Evolutionary conservation across 768 basidiomycete species (phyloP), one percentile per base, ranked within the genome.

Genomic region (Astraeus odoratus): DNA sequence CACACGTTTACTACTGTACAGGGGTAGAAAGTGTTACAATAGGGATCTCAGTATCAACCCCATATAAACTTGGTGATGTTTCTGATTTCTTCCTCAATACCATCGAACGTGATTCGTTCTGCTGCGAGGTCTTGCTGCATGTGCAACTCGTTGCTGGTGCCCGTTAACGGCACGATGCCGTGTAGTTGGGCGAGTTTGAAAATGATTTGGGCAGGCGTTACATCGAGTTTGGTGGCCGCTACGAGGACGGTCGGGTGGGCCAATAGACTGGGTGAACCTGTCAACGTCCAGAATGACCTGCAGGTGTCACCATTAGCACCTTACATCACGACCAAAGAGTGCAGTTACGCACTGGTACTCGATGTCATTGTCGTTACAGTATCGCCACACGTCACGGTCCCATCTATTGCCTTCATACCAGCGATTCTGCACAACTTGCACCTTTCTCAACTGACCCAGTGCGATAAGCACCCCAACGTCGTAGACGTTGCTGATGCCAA

Each of bases 211-310:
- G 79, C 75, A 6, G 77, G 70, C 0, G 86, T 84, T 47, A 78
- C 70, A 1, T 67, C 61, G 20, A 76, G 66, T 19, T 62, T 66
- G 15, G 67, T 47, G 0, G 80, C 75, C 12, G 83, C 64, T 3
- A 64, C 51, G 15, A 61, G 51, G 4, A 83, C 56, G 2, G 66
- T 57, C 0, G 73, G 75, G 55, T 81, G 73, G 3, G 58, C 43
- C 4, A 89, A 66, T 8, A 90, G 66, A 13, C 57, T 67, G 4
- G 86, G 82, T 3, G 86, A 85, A n/a, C 86, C 84, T 1, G 83
- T 75, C 19, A 93, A 65, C 19, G 90, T 91, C 89, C 90, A 91
- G 62, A 92, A 91, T 13, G 87, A 88, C 54, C 87, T 88, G 53
- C n/a, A n/a, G 22, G 36, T 26, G 18, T 5, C 20, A 23, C 39